These are phyloP conservation scores for Fraxinus paxiana DNA, from an alignment of 305 asterid genomes.

Conservation along the genomic window DNA sequence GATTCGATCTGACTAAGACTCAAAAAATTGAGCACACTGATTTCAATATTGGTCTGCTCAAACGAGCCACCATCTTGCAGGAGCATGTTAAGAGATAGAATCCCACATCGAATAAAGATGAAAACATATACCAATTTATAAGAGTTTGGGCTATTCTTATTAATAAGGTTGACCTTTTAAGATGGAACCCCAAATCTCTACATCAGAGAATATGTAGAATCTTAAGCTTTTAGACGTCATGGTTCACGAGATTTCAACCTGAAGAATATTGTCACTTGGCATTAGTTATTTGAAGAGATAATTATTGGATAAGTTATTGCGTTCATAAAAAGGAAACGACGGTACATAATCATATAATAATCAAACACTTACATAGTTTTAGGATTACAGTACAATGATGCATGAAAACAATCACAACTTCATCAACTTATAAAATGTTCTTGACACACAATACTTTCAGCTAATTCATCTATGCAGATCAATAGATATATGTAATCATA, in stretches of 20 bases:
- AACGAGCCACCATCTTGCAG: no score
- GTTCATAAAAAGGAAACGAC: not conserved
- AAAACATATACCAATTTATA: no score
- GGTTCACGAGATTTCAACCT: not conserved
- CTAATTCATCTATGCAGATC: not conserved
- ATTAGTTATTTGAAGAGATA: not conserved
- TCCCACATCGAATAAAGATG: no score
- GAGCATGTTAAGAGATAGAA: no score
- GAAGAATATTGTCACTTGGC: not conserved
- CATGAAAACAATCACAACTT: not conserved
- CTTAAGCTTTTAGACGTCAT: not conserved
- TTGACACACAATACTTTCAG: not conserved
- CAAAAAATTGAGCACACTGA: no score
- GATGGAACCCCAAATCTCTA: no score
- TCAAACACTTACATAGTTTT: not conserved
- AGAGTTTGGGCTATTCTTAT: no score
- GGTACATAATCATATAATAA: not conserved
- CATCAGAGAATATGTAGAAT: not conserved
- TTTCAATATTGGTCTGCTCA: no score
- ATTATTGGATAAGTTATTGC: not conserved
- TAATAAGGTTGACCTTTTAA: no score
- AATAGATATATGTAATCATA: not conserved
- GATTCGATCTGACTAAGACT: no score
- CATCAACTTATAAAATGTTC: not conserved
- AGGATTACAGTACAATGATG: not conserved